Evolutionary conservation across 169 alveolate genomes (phyloP), one percentile per base, ranked within the genome.

Genomic region (Eimeria tenella): DNA sequence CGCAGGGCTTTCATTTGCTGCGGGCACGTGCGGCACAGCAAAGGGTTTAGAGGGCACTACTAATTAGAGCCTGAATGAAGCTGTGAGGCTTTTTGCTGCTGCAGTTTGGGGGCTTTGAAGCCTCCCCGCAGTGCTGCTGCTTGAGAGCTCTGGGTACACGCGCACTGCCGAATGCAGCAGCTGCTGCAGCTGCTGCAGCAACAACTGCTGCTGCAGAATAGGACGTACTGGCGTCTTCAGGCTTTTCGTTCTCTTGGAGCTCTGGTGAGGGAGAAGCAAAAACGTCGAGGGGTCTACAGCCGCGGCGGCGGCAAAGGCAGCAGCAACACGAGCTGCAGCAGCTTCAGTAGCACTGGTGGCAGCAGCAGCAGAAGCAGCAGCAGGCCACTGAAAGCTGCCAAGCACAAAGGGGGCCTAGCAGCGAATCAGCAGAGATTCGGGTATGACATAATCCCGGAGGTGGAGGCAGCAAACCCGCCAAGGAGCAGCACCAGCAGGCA

Each of bases 281-380:
- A 10, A 1, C 17, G 9, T 7, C 74, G 31, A 17, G 6, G 74
- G 74, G 8, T 31, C 17, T 65, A 21, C 75, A 65, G 75, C 75
- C 21, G 75, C 75, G 75, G 25, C 58, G 56, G 17, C 55, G 2
- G 42, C 42, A 31, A 31, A 31, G 42, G 42, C 42, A 2, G 42
- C 83, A 5, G 58, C 19, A n/a, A 49, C 58, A 42, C n/a, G 55
- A 52, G 15, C 83, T 58, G 11, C 68, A 58, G 68, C 68, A 10
- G 68, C 68, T 0, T 10, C 42, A 31, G 42, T 31, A 31, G 42
- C 42, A 31, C 42, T 31, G 2, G 42, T 31, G 42, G 42, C 42
- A 31, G 31, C 75, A 65, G 75, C 50, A 7, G 25, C 25, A 73
- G 21, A 23, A 73, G 83, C 83, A 73, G 83, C 83, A 73, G 56